These are phyloP conservation scores for Byssochlamys sp. DNA, from an alignment of 2,329 filamentous ascomycete species.

Conservation along the genomic window DNA sequence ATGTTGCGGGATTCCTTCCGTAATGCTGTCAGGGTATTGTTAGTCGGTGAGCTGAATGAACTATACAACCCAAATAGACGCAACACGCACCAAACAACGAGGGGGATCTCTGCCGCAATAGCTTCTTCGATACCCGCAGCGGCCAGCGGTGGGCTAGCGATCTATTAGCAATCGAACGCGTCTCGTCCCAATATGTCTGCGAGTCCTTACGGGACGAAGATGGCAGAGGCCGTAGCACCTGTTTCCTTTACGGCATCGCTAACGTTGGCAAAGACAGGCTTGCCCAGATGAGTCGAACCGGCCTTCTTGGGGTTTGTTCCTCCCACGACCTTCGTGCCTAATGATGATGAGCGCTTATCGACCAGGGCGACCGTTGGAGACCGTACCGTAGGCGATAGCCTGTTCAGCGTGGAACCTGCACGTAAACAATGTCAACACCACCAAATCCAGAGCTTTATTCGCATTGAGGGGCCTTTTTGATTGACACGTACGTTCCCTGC, in stretches of 20 bases:
- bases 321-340: constrained; percentile 92
- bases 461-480: neutral
- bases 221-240: constrained; percentile 79
- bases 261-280: constrained; percentile 87
- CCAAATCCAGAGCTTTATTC: constrained; percentile 1
- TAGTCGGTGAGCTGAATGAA: constrained; percentile 4
- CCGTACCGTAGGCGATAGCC: constrained; percentile 92
- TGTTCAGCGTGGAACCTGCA: constrained; percentile 89
- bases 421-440: constrained; percentile 23
- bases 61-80: constrained; percentile 4
- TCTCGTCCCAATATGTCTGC: neutral
- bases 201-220: constrained; percentile 76
- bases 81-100: constrained; percentile 66
- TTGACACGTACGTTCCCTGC: constrained; percentile 76
- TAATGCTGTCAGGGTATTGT: constrained; percentile 49
- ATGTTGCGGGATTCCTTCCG: constrained; percentile 94
- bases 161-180: constrained; percentile 12
- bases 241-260: constrained; percentile 80
- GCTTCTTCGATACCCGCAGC: constrained; percentile 96
- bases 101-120: constrained; percentile 79
- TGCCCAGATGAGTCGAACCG: constrained; percentile 75
- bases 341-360: constrained; percentile 15
- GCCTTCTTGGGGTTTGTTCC: constrained; percentile 99
- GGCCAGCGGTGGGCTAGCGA: constrained; percentile 69
- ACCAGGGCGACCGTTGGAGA: constrained; percentile 4